Base-by-base conservation (phyloP, 495 filamentous ascomycete genomes). In the Elasticomyces elasticus region DNA sequence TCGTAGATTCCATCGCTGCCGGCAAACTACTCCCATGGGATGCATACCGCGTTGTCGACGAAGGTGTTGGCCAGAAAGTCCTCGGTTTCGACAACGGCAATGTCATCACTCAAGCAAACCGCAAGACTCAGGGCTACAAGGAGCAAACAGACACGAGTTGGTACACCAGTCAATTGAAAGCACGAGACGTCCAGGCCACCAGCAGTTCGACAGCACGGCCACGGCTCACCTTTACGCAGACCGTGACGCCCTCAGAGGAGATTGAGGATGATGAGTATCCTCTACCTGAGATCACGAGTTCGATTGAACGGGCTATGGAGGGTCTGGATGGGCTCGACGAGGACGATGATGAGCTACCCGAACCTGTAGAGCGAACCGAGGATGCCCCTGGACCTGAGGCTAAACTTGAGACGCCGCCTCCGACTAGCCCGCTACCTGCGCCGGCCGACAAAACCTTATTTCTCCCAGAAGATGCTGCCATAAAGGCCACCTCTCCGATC, bases 11-110 rank as follows among this genome's bases (percentile, higher is more conserved):
- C 64, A 78, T 97, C 51, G 74, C 80, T 44, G 85, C 83, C 5
- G 88, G 89, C 1, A 83, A 77, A 49, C 62, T 96, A 40, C 73
- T 95, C 44, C 84, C 89, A 1, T 98, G 92, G 92, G 76, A 84
- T 51, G 72, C 78, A 5, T 98, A 85, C 63, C 78, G 86, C 30
- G 80, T 95, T 17, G 70, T 94, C 15, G 86, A 94, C 58, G 86
- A 94, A 63, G 82, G 81, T 0, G 77, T 77, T 1, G 79, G 82
- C 0, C 87, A 92, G 62, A 84, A 83, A 60, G 75, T 89, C 20
- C 76, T 92, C 4, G 81, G 82, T n/a, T 85, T 94, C 56, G 77
- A 83, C 40, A 79, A 80, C 50, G 85, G 81, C 1, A 80, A 77
- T 41, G 71, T 95, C 20, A 67, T 78, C 22, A 90, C 79, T 56